Base-by-base conservation (phyloP, 2,329 filamentous ascomycete species). In the Neurospora crassa region DNA sequence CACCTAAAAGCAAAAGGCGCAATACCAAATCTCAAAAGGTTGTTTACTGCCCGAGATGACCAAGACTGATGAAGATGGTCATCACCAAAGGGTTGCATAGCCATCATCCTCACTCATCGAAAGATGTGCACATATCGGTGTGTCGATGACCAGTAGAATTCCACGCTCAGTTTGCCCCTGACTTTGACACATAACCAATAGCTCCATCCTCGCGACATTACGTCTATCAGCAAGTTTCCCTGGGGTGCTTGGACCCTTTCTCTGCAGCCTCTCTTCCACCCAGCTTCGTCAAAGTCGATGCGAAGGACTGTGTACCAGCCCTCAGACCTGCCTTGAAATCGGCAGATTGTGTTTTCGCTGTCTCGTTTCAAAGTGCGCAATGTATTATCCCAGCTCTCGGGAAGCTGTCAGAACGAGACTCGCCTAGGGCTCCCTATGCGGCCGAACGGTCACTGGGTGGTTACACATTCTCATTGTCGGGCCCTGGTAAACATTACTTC, bases 311-410 rank as follows among this genome's bases (percentile, higher is more conserved):
- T 63, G 53, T 37, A 63, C 53, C 53, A 10, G 53, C 53, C 53
- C 53, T 63, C 53, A 63, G 53, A 63, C 24, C 53, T 63, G 53
- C 53, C 53, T 63, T 63, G 29, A 63, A 63, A 63, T 63, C 53
- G 53, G 53, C 53, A 37, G 53, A 63, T 63, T 63, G 67, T 41
- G 67, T n/a, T 29, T 70, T 43, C 45, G 69, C 63, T 70, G 71
- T 72, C 63, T 72, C 20, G 71, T 40, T 59, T 53, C 68, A 72
- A 70, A 72, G 70, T 69, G 47, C 40, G 34, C 42, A 63, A 69
- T 63, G 67, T 67, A 70, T 42, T 53, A 68, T n/a, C 67, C 43
- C 42, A 68, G 41, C 70, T 12, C 63, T n/a, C 37, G 18, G 12
- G 67, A 41, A 20, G 20, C n/a, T 59, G 29, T 67, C 59, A 47